Percentiles rank a stretch among this genome's conserved stretches.
These are phyloP conservation scores for Albugo laibachii DNA, from an alignment of 352 stramenopile genomes.

Conservation along the genomic window DNA sequence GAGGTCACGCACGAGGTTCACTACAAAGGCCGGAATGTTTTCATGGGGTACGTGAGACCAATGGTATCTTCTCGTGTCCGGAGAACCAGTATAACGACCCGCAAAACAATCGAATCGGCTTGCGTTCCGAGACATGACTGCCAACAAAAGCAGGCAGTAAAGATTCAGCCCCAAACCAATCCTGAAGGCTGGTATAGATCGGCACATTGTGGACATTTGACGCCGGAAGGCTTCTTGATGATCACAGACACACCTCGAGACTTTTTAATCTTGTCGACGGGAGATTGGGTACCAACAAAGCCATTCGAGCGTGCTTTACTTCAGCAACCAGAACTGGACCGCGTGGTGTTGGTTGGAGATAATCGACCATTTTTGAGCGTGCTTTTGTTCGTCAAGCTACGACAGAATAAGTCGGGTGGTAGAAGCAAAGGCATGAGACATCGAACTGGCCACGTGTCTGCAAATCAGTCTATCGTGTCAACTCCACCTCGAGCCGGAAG, in stretches of 20 bases:
- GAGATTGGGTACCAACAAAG: conserved; percentile 45
- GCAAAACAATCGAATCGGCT: neutral
- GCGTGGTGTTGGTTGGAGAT: conserved; percentile 46
- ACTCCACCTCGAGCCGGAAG: conserved; percentile 6
- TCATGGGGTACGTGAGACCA: conserved; percentile 28
- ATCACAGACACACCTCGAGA: conserved; percentile 35
- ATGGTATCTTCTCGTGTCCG: neutral
- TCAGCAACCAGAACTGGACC: conserved; percentile 28
- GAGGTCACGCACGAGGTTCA: conserved; percentile 12
- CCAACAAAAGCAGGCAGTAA: neutral
- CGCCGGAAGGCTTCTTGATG: conserved; percentile 48
- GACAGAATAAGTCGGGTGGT: no score
- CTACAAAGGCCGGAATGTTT: conserved; percentile 36
- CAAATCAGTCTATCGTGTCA: no score
- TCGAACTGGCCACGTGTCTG: no score
- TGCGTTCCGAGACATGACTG: neutral
- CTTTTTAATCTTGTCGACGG: conserved; percentile 52
- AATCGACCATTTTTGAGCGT: conserved; percentile 47
- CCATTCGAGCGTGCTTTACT: conserved; percentile 36
- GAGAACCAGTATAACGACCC: neutral
- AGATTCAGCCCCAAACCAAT: conserved; percentile 7
- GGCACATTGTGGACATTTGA: conserved; percentile 34
- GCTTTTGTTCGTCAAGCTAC: conserved; percentile 47
- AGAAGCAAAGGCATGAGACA: no score
- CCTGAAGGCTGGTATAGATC: conserved; percentile 32